phyloP scores from a whole-genome alignment of 164 flowering plant species.

The Echeveria elegans region DNA sequence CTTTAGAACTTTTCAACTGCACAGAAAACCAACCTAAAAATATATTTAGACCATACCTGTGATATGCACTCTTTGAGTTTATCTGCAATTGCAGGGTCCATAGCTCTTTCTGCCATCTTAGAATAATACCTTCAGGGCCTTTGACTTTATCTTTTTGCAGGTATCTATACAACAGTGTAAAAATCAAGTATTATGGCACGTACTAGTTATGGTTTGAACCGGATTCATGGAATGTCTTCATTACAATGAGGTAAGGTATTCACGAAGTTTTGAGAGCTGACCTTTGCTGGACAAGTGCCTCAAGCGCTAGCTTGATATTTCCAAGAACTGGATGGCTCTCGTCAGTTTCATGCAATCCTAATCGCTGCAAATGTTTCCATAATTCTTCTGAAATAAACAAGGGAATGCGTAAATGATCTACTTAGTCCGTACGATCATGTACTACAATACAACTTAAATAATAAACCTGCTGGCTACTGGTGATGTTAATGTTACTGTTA shows the following conservation, averaged over 20 bases:
- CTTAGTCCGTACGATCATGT: constrained; percentile 8
- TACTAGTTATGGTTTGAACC: neutral
- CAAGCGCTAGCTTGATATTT: constrained; percentile 63
- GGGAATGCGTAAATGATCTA: constrained; percentile 31
- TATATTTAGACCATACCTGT: constrained; percentile 31
- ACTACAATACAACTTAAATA: neutral
- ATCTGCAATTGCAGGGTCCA: constrained; percentile 37
- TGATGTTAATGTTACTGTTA: neutral
- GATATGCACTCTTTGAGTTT: constrained; percentile 51
- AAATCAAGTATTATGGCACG: neutral
- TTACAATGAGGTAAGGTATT: neutral
- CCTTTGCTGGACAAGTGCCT: constrained; percentile 84
- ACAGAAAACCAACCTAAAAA: neutral
- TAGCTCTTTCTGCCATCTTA: constrained; percentile 78
- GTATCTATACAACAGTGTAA: constrained; percentile 30
- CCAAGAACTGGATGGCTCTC: constrained; percentile 69
- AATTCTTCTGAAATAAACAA: neutral
- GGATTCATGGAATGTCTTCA: neutral
- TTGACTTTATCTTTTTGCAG: constrained; percentile 65
- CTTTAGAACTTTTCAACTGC: neutral
- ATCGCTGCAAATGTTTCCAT: constrained; percentile 70
- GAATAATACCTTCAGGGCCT: constrained; percentile 67
- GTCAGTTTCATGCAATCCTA: constrained; percentile 64
- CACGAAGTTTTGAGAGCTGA: constrained; percentile 10
- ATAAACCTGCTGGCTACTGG: neutral